Evolutionary conservation across 2,329 filamentous ascomycete genomes (phyloP).

Genomic region (Talaromyces verruculosus): DNA sequence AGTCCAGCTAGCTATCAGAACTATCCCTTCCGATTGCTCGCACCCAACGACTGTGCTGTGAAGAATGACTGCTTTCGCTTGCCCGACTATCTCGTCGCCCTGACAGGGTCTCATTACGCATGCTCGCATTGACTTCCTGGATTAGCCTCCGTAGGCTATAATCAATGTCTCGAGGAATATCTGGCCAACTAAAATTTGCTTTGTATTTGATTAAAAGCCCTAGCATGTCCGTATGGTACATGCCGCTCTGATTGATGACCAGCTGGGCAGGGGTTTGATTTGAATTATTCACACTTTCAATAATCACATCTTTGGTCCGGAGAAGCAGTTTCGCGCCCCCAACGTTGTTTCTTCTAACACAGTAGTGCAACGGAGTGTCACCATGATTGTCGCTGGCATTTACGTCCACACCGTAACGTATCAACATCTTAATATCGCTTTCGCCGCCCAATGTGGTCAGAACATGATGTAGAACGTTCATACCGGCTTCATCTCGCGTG

Average conservation of each 20-base stretch:
- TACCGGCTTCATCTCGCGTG: slow-evolving; percentile 4
- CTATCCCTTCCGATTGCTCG: background rate
- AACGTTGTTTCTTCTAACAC: slow-evolving; percentile 3
- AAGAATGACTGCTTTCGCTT: slow-evolving; percentile 7
- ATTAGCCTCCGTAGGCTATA: background rate
- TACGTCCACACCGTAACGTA: slow-evolving; percentile 4
- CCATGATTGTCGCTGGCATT: slow-evolving; percentile 4
- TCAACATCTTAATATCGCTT: background rate
- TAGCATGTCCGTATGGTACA: background rate
- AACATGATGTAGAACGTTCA: slow-evolving; percentile 15
- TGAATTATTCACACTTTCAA: slow-evolving; percentile 9
- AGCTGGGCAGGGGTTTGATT: slow-evolving; percentile 9
- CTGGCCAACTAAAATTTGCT: slow-evolving; percentile 10
- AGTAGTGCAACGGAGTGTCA: slow-evolving; percentile 15
- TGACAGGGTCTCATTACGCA: background rate
- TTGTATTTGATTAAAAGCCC: slow-evolving; percentile 7
- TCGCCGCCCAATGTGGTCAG: slow-evolving; percentile 8
- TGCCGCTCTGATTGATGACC: background rate
- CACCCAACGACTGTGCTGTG: background rate
- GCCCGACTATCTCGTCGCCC: slow-evolving; percentile 1
- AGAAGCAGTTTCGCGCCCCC: slow-evolving; percentile 10
- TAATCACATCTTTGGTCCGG: background rate
- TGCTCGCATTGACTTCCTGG: background rate
- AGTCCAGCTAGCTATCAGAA: background rate
- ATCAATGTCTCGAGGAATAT: background rate